A percentile compares a stretch with the other conserved stretches of the same genome.
phyloP scores from a whole-genome alignment of 352 stramenopile genomes.

The Pythium periplocum region DNA sequence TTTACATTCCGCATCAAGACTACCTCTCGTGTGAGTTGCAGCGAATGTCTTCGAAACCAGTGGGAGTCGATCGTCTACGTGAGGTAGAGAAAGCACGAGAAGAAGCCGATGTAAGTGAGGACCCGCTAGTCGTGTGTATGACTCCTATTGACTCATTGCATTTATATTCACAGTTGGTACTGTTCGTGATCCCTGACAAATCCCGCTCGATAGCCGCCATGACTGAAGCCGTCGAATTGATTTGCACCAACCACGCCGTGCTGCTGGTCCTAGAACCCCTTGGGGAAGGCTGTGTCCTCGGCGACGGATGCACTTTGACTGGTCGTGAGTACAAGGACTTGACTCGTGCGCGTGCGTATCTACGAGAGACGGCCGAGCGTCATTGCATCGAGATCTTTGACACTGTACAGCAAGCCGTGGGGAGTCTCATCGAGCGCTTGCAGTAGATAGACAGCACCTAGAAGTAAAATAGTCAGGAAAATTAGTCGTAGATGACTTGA shows the following conservation, averaged over 20 bases:
- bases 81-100: conserved; percentile 61
- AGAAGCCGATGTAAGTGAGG: conserved; percentile 42
- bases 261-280: conserved; percentile 77
- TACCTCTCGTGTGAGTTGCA: conserved; percentile 63
- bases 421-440: conserved; percentile 57
- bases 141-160: not conserved
- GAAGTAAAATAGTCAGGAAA: not conserved
- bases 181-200: conserved; percentile 77
- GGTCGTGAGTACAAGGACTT: conserved; percentile 83
- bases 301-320: conserved; percentile 37
- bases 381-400: conserved; percentile 74
- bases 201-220: conserved; percentile 77
- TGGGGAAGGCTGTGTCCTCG: conserved; percentile 49
- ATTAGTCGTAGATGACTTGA: too few relatives aligned
- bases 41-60: conserved; percentile 25
- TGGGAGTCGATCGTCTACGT: conserved; percentile 33
- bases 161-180: conserved; percentile 33
- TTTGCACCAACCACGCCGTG: conserved; percentile 61
- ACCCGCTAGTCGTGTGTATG: not conserved
- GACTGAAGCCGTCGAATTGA: conserved; percentile 75
- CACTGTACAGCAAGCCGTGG: conserved; percentile 53
- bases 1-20: conserved; percentile 72
- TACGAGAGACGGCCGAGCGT: conserved; percentile 82
- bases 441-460: conserved; percentile 13
- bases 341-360: conserved; percentile 62